These are phyloP conservation scores for Hyaloperonospora brassicae DNA, from an alignment of 352 stramenopile species.

Conservation along the genomic window DNA sequence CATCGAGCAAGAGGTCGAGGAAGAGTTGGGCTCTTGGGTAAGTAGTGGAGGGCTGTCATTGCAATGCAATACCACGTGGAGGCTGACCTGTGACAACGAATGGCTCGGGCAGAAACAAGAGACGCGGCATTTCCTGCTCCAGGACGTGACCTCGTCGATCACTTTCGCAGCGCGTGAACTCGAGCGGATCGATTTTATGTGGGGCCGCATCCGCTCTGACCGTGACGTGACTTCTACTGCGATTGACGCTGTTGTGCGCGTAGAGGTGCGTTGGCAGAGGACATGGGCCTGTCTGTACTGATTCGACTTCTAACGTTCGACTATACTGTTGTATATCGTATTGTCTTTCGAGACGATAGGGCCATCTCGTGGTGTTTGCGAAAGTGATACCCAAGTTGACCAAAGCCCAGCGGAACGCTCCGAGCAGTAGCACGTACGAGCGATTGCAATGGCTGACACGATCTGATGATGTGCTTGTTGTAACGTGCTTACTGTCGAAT, in stretches of 20 bases:
- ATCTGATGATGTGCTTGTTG: slow-evolving; percentile 5
- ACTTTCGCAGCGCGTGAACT: slow-evolving; percentile 52
- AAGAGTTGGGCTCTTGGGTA: slow-evolving; percentile 48
- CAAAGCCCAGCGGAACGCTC: slow-evolving; percentile 43
- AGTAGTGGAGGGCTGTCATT: slow-evolving; percentile 4
- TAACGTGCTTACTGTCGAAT: slow-evolving; percentile 1
- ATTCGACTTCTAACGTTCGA: slow-evolving; percentile 8
- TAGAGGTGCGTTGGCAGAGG: slow-evolving; percentile 34
- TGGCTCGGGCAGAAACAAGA: slow-evolving; percentile 43
- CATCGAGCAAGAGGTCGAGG: slow-evolving; percentile 17
- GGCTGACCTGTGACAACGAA: not conserved
- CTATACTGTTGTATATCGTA: slow-evolving; percentile 6
- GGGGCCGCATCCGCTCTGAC: slow-evolving; percentile 67
- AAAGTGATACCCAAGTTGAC: slow-evolving; percentile 64
- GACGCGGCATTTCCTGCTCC: slow-evolving; percentile 48
- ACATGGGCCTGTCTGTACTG: slow-evolving; percentile 10
- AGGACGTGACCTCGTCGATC: slow-evolving; percentile 45
- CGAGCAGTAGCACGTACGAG: slow-evolving; percentile 44
- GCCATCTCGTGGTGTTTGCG: slow-evolving; percentile 64
- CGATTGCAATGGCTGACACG: not conserved
- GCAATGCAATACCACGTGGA: slow-evolving; percentile 6
- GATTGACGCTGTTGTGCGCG: slow-evolving; percentile 62
- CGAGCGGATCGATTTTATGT: slow-evolving; percentile 78
- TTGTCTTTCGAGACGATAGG: slow-evolving; percentile 29
- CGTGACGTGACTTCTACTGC: slow-evolving; percentile 30